A percentile compares a stretch with the other conserved stretches of the same genome.
Conservation (phyloP, 208 protist genomes). For the Acanthamoeba castellanii region DNA sequence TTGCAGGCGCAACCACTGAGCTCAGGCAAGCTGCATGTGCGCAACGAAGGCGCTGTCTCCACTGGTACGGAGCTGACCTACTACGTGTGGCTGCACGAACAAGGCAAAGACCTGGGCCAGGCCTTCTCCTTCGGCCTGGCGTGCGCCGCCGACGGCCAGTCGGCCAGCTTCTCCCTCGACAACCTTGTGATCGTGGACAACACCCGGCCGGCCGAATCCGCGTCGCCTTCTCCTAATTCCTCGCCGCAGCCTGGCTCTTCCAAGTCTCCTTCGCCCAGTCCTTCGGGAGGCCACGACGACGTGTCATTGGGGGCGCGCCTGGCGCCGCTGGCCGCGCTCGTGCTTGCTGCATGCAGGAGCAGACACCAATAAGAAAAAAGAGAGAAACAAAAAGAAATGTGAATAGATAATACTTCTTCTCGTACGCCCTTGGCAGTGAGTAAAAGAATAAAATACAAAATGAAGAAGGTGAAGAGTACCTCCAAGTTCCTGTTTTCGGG, state of each 20-base stretch:
- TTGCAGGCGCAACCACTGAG: too few relatives aligned
- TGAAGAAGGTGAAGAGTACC: slow-evolving; percentile 9
- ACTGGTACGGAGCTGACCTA: neutral
- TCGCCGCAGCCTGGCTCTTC: neutral
- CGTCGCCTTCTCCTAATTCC: neutral
- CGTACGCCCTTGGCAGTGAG: neutral
- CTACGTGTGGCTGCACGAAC: neutral
- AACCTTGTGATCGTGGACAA: neutral
- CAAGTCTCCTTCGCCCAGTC: too few relatives aligned
- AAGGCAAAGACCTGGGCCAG: neutral
- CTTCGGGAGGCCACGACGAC: too few relatives aligned
- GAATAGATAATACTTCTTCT: neutral
- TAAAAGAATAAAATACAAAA: neutral
- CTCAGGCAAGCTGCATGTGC: neutral
- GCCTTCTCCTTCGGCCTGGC: neutral
- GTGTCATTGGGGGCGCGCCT: too few relatives aligned
- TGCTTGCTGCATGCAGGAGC: too few relatives aligned
- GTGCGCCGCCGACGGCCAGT: neutral
- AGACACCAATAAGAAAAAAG: too few relatives aligned
- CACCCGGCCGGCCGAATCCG: neutral
- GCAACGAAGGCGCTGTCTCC: neutral
- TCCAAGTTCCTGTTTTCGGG: neutral
- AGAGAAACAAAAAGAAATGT: neutral
- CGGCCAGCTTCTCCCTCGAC: neutral
- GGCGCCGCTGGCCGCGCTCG: too few relatives aligned